phyloP scores from a whole-genome alignment of 768 basidiomycete species.

The Fibroporia radiculosa region DNA sequence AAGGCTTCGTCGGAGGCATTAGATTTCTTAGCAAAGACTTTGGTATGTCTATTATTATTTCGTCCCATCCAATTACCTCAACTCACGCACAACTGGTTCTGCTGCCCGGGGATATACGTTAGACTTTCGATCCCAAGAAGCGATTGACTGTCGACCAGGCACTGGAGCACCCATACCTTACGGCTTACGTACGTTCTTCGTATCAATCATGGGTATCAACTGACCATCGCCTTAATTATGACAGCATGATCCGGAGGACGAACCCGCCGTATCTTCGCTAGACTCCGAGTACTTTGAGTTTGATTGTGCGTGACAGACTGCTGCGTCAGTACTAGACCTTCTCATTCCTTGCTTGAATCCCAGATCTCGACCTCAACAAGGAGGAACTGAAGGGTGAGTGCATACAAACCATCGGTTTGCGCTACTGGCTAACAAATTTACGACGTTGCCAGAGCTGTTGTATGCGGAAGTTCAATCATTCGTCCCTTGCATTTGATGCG shows the following conservation, averaged over 20 bases:
- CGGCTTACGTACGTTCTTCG: conserved; percentile 52
- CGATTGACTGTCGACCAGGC: conserved; percentile 78
- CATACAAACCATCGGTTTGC: too few relatives aligned
- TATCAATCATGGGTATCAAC: not conserved
- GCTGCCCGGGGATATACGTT: too few relatives aligned
- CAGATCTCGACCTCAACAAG: conserved; percentile 49
- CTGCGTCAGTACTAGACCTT: too few relatives aligned
- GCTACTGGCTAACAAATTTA: too few relatives aligned
- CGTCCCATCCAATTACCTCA: conserved; percentile 4
- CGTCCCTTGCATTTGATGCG: conserved; percentile 50
- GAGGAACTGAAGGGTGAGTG: conserved; percentile 56
- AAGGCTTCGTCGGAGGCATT: conserved; percentile 66
- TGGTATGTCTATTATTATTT: conserved; percentile 33
- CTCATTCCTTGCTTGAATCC: conserved; percentile 30
- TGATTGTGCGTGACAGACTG: conserved; percentile 46
- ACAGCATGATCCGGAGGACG: conserved; percentile 84
- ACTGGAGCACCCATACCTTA: conserved; percentile 74
- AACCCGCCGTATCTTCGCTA: conserved; percentile 74
- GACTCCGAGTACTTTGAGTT: conserved; percentile 88
- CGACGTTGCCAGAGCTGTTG: conserved; percentile 45
- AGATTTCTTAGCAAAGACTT: conserved; percentile 63
- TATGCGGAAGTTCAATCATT: conserved; percentile 83
- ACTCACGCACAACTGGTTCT: too few relatives aligned
- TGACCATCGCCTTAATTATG: not conserved
- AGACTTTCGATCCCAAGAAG: conserved; percentile 87